Evolutionary conservation across 108 stramenopile species (phyloP), one percentile per base, ranked within the genome.

Genomic region (Seminavis robusta): DNA sequence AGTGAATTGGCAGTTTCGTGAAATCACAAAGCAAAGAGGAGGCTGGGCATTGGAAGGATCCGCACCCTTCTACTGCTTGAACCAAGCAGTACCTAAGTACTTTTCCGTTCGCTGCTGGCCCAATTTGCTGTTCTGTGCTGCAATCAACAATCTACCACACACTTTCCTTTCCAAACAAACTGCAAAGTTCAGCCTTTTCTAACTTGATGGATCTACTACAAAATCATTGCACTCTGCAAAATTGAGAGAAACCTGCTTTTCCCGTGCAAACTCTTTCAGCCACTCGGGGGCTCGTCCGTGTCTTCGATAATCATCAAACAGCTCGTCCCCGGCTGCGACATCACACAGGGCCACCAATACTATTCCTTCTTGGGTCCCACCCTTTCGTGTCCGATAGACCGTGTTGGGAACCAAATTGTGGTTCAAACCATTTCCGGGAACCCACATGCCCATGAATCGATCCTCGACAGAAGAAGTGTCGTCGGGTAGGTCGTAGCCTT

Each of bases 201-300:
- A n/a, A n/a, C n/a, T n/a, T n/a, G n/a, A n/a, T n/a, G n/a, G n/a
- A n/a, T n/a, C n/a, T n/a, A n/a, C n/a, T n/a, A 73, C 60, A 46
- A 73, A 73, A 39, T 67, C 62, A 43, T 73, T 73, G 37, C 72
- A 73, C 19, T 63, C 72, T 8, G 53, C 65, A 59, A 73, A 73
- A 41, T 73, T 73, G 29, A 73, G 36, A 3, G 62, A 64, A 24
- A 71, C 58, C 29, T 56, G 28, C 20, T 63, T 24, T 6, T 27
- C 19, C 27, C 27, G 9, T 5, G 72, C 60, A 56, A 73, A 73
- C 2, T 67, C 61, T 33, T 47, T 51, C 10, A 73, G 27, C 72
- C 72, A 73, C 1, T n/a, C 7, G 17, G 72, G 60, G 6, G 67
- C 47, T 19, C 0, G 28, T 6, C 72, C 72, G 41, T 73, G 72